Evolutionary conservation across 441 rosid species (phyloP).

Genomic region (Adansonia rubrostipa): DNA sequence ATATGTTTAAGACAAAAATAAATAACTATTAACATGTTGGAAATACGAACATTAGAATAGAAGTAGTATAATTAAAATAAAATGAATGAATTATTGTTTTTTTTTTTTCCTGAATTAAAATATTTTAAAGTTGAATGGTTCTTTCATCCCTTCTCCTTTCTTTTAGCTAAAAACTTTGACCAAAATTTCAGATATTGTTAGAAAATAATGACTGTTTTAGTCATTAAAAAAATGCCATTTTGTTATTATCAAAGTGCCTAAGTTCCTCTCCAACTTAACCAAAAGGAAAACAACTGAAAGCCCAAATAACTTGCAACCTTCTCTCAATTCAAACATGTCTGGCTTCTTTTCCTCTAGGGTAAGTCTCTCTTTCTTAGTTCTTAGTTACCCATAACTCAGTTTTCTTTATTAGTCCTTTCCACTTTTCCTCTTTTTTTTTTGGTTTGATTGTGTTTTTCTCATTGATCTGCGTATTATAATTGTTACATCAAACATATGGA

Average conservation of each 20-base stretch:
- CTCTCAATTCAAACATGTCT: conserved; percentile 40
- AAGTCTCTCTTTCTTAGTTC: conserved; percentile 23
- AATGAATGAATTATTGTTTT: background rate
- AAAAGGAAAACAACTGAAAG: conserved; percentile 9
- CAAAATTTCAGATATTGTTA: background rate
- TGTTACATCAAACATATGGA: background rate
- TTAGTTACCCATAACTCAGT: background rate
- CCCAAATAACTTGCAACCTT: background rate
- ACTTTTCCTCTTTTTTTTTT: background rate
- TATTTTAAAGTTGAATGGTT: conserved; percentile 1
- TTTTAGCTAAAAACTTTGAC: conserved; percentile 19
- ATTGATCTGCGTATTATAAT: conserved; percentile 5
- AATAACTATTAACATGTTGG: background rate
- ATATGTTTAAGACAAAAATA: background rate
- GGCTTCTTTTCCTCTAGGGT: conserved; percentile 42
- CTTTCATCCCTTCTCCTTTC: conserved; percentile 14
- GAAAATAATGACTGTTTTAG: conserved; percentile 5
- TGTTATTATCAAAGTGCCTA: background rate
- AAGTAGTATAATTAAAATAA: background rate
- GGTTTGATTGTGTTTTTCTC: background rate
- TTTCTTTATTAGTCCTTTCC: too few species aligned
- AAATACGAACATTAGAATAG: background rate
- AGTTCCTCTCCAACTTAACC: background rate
- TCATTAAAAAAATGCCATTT: background rate
- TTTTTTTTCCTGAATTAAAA: background rate